Evolutionary conservation across 257 asterid genomes (phyloP).

Genomic region (Fraxinus quadrangulata): DNA sequence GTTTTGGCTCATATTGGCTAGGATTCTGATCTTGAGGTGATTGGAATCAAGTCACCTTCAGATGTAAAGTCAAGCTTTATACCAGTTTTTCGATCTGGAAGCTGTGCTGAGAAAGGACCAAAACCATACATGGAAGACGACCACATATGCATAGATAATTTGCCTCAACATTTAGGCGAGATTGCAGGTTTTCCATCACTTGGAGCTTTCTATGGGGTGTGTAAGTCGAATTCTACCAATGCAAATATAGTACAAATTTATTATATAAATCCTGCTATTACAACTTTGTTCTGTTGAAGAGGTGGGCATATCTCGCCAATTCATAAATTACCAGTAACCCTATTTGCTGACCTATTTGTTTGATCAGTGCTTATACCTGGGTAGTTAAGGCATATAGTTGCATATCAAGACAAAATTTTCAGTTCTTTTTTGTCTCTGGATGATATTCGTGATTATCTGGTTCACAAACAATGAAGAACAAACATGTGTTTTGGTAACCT

Average conservation of each 20-base stretch:
- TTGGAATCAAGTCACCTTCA: conserved; percentile 46
- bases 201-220: conserved; percentile 94
- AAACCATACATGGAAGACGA: conserved; percentile 94
- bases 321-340: background rate
- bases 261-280: background rate
- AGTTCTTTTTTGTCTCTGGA: background rate
- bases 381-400: background rate
- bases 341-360: background rate
- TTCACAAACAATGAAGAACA: background rate
- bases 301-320: background rate
- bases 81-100: conserved; percentile 82
- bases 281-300: background rate
- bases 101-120: conserved; percentile 94
- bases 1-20: conserved; percentile 21
- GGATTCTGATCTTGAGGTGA: conserved; percentile 30
- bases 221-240: conserved; percentile 34
- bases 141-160: conserved; percentile 77
- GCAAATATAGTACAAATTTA: background rate
- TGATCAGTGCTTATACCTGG: background rate
- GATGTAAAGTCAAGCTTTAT: conserved; percentile 54
- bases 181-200: conserved; percentile 55
- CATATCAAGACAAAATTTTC: background rate
- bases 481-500: too few relatives aligned
- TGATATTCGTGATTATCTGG: background rate
- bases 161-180: conserved; percentile 58